Base-by-base conservation (phyloP, 805 yeast species). In the Monosporozyma solicola region DNA sequence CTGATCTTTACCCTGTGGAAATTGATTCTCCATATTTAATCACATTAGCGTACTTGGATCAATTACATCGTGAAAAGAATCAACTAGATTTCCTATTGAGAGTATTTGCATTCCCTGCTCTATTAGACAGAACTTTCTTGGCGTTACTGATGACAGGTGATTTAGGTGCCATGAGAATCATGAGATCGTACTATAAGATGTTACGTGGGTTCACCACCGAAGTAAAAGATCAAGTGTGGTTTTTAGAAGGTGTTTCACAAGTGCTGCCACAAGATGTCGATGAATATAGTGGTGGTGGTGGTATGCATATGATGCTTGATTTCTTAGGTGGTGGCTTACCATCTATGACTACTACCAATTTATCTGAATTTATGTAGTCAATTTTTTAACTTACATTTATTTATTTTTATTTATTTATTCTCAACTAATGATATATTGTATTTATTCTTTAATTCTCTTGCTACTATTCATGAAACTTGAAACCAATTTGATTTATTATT, bases 251-350 rank as follows among this genome's bases (percentile, higher is more conserved):
- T 2, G 94, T 90, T 3, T 80, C 94, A 7, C 82, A 84, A 53
- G 95, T 90, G 1, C 74, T 91, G 49, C 97, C 97, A 0, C 95
- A 85, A 11, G 96, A 91, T 67, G 95, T 88, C 51, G 97, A 91
- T 61, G 89, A 86, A 62, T 87, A 87, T 63, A 83, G 91, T n/a
- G 95, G 96, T 45, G 87, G 95, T 54, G 94, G 94, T 53, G 94
- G 94, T 57, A 85, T 85, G 89, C 89, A 85, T 65, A 87, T 87
- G 94, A 87, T 87, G 94, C 72, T 87, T 68, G 94, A 87, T 67
- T 87, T 87, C 72, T 73, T 87, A 31, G 94, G 94, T 16, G 94
- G 94, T 15, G 78, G 78, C 2, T 58, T 75, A 46, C 78, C 78
- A 10, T 74, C 78, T 3, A 72, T 75, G 74, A 73, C 76, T 4